phyloP scores from a whole-genome alignment of 2,329 filamentous ascomycete species.

The Berkeleyomyces rouxiae region DNA sequence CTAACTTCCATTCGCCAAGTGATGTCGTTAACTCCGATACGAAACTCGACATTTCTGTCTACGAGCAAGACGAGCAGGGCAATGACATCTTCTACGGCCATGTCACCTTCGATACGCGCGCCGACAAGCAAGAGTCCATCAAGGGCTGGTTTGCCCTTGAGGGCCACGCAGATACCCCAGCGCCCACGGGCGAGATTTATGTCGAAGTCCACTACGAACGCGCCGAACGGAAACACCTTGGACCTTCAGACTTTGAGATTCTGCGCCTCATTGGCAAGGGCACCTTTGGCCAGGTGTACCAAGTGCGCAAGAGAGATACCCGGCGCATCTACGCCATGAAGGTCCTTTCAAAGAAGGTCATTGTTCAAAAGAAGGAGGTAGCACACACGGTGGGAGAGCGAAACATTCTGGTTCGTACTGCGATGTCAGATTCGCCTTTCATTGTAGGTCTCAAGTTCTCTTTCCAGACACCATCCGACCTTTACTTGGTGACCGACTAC shows the following conservation, averaged over 20 bases:
- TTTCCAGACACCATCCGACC: conserved; percentile 90
- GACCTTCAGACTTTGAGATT: conserved; percentile 90
- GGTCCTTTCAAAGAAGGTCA: conserved; percentile 97
- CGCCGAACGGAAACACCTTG: conserved; percentile 78
- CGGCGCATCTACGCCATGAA: conserved; percentile 98
- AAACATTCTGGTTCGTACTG: conserved; percentile 92
- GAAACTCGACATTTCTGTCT: conserved; percentile 82
- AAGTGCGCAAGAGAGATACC: conserved; percentile 94
- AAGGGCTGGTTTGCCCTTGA: conserved; percentile 75
- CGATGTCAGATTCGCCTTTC: conserved; percentile 88
- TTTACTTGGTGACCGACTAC: conserved; percentile 97
- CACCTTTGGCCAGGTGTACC: conserved; percentile 96
- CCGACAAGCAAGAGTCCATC: conserved; percentile 50
- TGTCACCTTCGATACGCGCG: conserved; percentile 57
- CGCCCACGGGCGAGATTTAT: conserved; percentile 73
- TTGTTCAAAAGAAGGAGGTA: conserved; percentile 98
- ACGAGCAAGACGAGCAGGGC: conserved; percentile 62
- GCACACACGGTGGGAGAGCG: conserved; percentile 92
- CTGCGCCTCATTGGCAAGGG: conserved; percentile 94
- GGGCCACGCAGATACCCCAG: conserved; percentile 54
- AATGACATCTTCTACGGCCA: conserved; percentile 78
- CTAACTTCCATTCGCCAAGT: conserved; percentile 28
- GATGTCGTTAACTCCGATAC: conserved; percentile 88
- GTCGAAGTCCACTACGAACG: conserved; percentile 75
- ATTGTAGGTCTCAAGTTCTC: conserved; percentile 98